These are phyloP conservation scores for Schoenoplectus triqueter DNA, from an alignment of 202 grass and related monocot species.

Conservation along the genomic window DNA sequence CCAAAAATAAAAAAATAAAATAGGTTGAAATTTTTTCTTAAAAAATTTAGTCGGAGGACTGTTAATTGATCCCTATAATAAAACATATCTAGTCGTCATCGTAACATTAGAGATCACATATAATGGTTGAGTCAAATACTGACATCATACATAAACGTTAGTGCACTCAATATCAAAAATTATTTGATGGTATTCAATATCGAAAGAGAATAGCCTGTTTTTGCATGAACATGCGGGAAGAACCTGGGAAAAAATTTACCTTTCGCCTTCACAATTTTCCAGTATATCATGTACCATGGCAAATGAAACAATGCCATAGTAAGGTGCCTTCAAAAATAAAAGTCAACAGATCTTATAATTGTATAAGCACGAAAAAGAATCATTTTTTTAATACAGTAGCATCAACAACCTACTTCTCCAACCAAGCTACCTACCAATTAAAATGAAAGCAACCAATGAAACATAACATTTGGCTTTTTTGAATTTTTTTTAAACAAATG, in stretches of 20 bases:
- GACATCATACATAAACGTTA: neutral
- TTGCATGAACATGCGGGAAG: slow-evolving; percentile 52
- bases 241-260: slow-evolving; percentile 53
- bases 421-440: neutral
- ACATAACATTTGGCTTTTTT: neutral
- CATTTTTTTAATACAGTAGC: neutral
- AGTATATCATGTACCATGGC: slow-evolving; percentile 71
- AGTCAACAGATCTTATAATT: neutral
- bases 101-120: neutral
- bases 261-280: slow-evolving; percentile 68
- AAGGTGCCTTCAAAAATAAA: slow-evolving; percentile 60
- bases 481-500: neutral
- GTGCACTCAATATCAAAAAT: neutral
- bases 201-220: slow-evolving; percentile 20
- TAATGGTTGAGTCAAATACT: neutral
- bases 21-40: too few species aligned
- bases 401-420: neutral
- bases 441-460: neutral
- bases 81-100: neutral
- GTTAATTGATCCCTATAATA: too few species aligned
- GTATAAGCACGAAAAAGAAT: neutral
- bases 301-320: slow-evolving; percentile 72
- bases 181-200: too few species aligned
- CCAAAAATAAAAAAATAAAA: too few species aligned
- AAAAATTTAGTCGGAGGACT: too few species aligned